phyloP scores from a whole-genome alignment of 495 filamentous ascomycete genomes.

The Cercophora scortea region DNA sequence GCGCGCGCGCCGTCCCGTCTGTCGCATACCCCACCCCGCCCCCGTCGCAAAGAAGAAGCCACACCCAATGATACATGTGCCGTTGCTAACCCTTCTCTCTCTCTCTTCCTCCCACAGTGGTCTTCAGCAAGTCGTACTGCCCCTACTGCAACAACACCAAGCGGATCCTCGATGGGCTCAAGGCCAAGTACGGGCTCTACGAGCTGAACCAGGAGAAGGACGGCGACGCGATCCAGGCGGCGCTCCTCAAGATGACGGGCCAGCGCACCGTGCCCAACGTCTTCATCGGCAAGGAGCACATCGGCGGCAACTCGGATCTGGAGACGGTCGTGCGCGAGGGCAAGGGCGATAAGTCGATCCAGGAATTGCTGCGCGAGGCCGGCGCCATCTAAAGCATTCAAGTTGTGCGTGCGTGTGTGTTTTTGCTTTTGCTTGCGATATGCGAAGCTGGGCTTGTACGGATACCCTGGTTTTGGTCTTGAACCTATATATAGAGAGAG shows the following conservation, averaged over 20 bases:
- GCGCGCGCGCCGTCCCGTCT: background rate
- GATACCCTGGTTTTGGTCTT: background rate
- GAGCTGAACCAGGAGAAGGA: conserved; percentile 86
- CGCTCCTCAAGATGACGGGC: conserved; percentile 67
- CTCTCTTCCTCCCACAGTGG: conserved; percentile 49
- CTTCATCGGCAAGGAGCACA: conserved; percentile 83
- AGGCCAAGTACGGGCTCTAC: conserved; percentile 65
- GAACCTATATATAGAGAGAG: too few relatives aligned
- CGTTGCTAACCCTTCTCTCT: background rate
- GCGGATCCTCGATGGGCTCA: conserved; percentile 54
- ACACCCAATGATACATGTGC: background rate
- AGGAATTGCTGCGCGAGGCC: conserved; percentile 29
- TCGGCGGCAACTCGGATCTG: conserved; percentile 94
- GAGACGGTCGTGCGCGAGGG: conserved; percentile 43
- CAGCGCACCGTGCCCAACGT: conserved; percentile 93
- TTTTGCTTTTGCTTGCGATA: too few relatives aligned
- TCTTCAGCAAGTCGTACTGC: conserved; percentile 96
- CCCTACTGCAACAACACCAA: conserved; percentile 88
- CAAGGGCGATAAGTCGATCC: conserved; percentile 32
- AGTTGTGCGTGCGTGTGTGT: too few relatives aligned
- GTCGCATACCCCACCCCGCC: background rate
- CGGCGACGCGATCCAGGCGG: conserved; percentile 73
- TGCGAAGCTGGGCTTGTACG: too few relatives aligned
- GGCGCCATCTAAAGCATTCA: background rate
- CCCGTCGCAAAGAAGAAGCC: background rate